Evolutionary conservation across 1,139 yeast species (phyloP).

Genomic region (Lodderomyces theae): DNA sequence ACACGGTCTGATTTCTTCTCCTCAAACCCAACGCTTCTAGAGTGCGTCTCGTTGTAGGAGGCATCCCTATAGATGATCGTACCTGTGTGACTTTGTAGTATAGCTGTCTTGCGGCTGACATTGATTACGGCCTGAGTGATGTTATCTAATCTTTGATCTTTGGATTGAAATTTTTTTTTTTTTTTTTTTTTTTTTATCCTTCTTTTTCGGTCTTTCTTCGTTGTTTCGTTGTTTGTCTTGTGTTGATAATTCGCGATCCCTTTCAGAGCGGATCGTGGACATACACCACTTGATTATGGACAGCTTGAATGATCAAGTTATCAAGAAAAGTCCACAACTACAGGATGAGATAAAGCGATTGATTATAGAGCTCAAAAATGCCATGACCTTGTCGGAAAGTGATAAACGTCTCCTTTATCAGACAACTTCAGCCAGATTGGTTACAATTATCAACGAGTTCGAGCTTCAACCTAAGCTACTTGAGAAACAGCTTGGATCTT

Average conservation of each 20-base stretch:
- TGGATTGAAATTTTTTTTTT: constrained; percentile 12
- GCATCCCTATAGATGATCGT: constrained; percentile 84
- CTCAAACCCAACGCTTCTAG: constrained; percentile 72
- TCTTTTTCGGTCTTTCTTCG: neutral
- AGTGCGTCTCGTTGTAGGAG: constrained; percentile 62
- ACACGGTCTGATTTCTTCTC: constrained; percentile 70
- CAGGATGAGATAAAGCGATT: constrained; percentile 15
- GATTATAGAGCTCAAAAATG: neutral
- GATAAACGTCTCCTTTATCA: constrained; percentile 5
- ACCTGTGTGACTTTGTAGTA: constrained; percentile 67
- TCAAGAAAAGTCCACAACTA: constrained; percentile 20
- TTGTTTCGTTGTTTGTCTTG: too few relatives aligned
- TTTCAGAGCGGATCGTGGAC: too few relatives aligned
- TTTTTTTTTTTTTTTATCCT: neutral
- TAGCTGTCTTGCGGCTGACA: constrained; percentile 18
- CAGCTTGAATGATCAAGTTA: constrained; percentile 19
- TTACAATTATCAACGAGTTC: constrained; percentile 37
- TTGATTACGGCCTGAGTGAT: neutral
- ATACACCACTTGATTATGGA: constrained; percentile 18
- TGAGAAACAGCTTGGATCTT: constrained; percentile 36
- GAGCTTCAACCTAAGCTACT: constrained; percentile 56
- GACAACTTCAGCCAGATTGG: constrained; percentile 8
- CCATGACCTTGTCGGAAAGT: neutral
- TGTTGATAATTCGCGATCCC: neutral
- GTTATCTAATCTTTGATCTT: neutral